phyloP scores from a whole-genome alignment of 306 rosid genomes.

The Medicago arabica region DNA sequence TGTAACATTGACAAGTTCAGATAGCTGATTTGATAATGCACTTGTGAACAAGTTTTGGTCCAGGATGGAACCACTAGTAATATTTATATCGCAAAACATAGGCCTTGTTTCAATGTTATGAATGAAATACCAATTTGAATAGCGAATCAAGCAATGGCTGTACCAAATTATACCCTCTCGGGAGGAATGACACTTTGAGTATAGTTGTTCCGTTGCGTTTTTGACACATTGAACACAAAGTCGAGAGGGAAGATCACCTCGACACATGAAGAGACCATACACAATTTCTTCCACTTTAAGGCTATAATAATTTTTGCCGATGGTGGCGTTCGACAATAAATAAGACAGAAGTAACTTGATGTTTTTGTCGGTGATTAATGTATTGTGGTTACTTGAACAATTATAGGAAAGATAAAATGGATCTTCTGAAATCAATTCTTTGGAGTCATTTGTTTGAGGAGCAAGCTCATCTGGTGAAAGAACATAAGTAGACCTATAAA shows the following conservation, averaged over 20 bases:
- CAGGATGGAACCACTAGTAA: neutral
- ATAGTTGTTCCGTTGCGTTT: neutral
- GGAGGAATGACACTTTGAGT: neutral
- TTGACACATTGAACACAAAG: neutral
- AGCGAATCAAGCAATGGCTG: conserved; percentile 29
- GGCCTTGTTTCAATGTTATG: neutral
- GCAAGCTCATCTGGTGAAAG: neutral
- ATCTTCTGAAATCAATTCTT: neutral
- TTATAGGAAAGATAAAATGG: neutral
- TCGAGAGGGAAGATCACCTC: neutral
- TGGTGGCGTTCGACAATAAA: conserved; percentile 27
- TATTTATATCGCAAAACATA: neutral
- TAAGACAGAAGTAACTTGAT: conserved; percentile 19
- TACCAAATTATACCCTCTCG: conserved; percentile 19
- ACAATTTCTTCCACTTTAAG: neutral
- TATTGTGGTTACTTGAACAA: neutral
- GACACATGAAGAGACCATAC: conserved; percentile 33
- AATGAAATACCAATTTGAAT: neutral
- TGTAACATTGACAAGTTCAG: neutral
- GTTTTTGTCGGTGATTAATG: neutral
- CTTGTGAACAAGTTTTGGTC: neutral
- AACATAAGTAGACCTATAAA: neutral
- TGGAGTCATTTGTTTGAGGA: neutral
- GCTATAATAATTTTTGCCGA: no score
- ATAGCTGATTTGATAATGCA: neutral